Percentiles rank a stretch among this genome's conserved stretches.
phyloP scores from a whole-genome alignment of 345 rosid genomes.

The Brassica cretica region DNA sequence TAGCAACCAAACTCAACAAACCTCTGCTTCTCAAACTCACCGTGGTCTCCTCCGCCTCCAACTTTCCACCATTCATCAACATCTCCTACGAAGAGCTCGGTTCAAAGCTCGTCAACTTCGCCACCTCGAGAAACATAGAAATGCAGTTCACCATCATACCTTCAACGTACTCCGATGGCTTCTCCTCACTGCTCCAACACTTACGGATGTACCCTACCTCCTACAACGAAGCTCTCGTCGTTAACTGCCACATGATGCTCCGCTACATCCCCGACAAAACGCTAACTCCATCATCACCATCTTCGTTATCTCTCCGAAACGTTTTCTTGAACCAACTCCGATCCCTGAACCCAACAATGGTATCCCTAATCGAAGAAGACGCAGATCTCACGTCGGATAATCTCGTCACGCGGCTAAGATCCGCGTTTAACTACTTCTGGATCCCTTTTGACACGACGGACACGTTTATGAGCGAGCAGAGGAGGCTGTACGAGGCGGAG shows the following conservation, averaged over 20 bases:
- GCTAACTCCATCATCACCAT: slow-evolving; percentile 21
- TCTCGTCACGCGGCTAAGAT: slow-evolving; percentile 42
- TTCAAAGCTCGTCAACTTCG: slow-evolving; percentile 62
- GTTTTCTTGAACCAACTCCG: slow-evolving; percentile 66
- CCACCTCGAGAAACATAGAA: slow-evolving; percentile 67
- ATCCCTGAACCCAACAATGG: slow-evolving; percentile 64
- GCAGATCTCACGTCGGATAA: slow-evolving; percentile 66
- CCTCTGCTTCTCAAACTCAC: slow-evolving; percentile 77
- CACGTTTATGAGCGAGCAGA: slow-evolving; percentile 72
- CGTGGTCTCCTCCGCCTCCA: slow-evolving; percentile 52
- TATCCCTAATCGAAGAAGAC: slow-evolving; percentile 79
- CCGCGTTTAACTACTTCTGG: slow-evolving; percentile 72
- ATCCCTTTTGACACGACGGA: slow-evolving; percentile 87
- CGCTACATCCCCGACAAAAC: slow-evolving; percentile 80
- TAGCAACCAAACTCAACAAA: slow-evolving; percentile 50
- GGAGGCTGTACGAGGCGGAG: slow-evolving; percentile 81
- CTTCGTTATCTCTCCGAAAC: slow-evolving; percentile 35
- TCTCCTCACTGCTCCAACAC: slow-evolving; percentile 65
- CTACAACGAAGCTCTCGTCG: slow-evolving; percentile 67
- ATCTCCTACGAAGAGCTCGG: slow-evolving; percentile 74
- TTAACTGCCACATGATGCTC: slow-evolving; percentile 91
- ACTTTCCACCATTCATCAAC: slow-evolving; percentile 51
- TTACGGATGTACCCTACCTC: slow-evolving; percentile 55
- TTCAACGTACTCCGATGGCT: slow-evolving; percentile 68
- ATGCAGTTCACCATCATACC: slow-evolving; percentile 61